phyloP scores from a whole-genome alignment of 2,329 filamentous ascomycete genomes.

The Botryotinia calthae region DNA sequence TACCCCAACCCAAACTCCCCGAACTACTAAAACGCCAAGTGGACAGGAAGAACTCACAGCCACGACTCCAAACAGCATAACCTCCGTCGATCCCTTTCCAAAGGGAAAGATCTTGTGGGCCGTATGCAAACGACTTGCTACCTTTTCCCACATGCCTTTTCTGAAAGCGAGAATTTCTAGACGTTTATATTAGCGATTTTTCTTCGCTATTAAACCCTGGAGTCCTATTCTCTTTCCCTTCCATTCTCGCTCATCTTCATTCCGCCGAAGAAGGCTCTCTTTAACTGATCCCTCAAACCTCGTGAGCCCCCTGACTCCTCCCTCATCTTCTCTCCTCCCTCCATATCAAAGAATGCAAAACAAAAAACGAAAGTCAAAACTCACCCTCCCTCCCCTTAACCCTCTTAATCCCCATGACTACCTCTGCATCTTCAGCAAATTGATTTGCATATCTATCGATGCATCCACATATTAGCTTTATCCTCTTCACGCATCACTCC shows the following conservation, averaged over 20 bases:
- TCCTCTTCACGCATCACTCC: not conserved
- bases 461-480: not conserved
- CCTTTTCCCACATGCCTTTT: conserved; percentile 53
- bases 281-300: not conserved
- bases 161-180: conserved; percentile 51
- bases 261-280: not conserved
- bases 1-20: no score
- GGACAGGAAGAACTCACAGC: conserved; percentile 28
- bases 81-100: conserved; percentile 45
- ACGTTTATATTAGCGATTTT: not conserved
- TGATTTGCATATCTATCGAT: not conserved
- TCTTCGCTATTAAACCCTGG: no score
- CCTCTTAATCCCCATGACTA: conserved; percentile 52
- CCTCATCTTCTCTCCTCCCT: not conserved
- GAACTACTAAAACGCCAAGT: not conserved
- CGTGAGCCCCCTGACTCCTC: not conserved
- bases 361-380: conserved; percentile 4
- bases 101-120: conserved; percentile 51
- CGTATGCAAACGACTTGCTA: conserved; percentile 47
- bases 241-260: not conserved
- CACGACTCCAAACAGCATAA: conserved; percentile 55
- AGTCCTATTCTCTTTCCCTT: no score
- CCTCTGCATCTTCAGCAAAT: conserved; percentile 45
- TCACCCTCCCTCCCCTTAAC: conserved; percentile 46
- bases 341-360: not conserved